phyloP scores from a whole-genome alignment of 1,284 basidiomycete species.

The Ceratorhiza oryzae-sativae region DNA sequence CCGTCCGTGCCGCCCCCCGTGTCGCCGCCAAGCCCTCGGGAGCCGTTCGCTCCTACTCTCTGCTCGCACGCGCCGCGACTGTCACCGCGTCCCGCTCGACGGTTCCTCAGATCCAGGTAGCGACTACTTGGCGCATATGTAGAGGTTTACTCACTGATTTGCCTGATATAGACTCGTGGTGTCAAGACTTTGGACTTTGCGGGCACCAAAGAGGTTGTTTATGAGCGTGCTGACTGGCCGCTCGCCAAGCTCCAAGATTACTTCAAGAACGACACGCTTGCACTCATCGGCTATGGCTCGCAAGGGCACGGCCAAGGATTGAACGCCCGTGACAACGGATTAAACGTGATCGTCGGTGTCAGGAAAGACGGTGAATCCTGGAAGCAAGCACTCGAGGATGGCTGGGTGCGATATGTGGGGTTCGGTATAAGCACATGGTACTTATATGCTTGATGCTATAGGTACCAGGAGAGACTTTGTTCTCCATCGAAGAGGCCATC shows the following conservation, averaged over 20 bases:
- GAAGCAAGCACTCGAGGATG: conserved; percentile 95
- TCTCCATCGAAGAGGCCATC: conserved; percentile 98
- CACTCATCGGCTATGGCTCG: conserved; percentile 99
- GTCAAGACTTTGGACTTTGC: conserved; percentile 99
- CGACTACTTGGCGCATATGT: neutral
- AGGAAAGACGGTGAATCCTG: conserved; percentile 96
- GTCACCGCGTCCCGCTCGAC: conserved; percentile 47
- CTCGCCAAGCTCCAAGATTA: conserved; percentile 97
- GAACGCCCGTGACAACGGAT: conserved; percentile 98
- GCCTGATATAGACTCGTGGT: conserved; percentile 63
- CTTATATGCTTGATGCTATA: conserved; percentile 46
- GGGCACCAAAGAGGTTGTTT: conserved; percentile 93
- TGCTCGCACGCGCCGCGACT: conserved; percentile 65
- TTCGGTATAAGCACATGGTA: neutral
- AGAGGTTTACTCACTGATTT: neutral
- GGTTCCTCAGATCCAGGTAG: conserved; percentile 20
- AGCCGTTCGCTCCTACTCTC: conserved; percentile 71
- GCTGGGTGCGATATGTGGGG: conserved; percentile 74
- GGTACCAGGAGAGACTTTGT: conserved; percentile 97
- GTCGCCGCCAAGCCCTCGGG: conserved; percentile 57
- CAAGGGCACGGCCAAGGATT: conserved; percentile 98
- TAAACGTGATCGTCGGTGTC: conserved; percentile 99
- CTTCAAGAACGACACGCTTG: conserved; percentile 99
- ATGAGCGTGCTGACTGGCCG: conserved; percentile 99
- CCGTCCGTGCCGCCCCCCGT: conserved; percentile 64